These are phyloP conservation scores for Penicillium digitatum DNA, from an alignment of 2,329 filamentous ascomycete species.

Conservation along the genomic window DNA sequence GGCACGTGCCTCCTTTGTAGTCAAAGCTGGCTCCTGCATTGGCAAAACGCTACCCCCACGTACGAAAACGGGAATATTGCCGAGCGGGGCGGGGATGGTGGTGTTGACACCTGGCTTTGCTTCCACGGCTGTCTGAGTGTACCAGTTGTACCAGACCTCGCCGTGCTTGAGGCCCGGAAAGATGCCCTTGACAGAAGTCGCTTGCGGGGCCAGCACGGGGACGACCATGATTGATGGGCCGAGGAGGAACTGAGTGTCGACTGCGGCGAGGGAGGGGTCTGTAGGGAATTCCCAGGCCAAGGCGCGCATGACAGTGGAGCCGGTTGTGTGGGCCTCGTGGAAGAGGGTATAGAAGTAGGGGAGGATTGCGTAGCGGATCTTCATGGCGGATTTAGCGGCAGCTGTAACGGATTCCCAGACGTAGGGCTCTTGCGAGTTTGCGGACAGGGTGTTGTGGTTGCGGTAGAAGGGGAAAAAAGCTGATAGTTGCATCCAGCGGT, in stretches of 20 bases:
- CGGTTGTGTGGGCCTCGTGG: conserved; percentile 61
- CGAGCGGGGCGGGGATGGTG: conserved; percentile 58
- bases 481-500: conserved; percentile 67
- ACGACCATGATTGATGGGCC: conserved; percentile 63
- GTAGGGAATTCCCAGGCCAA: conserved; percentile 70
- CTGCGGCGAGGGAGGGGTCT: conserved; percentile 62
- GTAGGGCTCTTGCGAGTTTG: conserved; percentile 67
- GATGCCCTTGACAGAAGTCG: conserved; percentile 61
- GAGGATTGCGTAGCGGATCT: conserved; percentile 65
- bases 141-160: conserved; percentile 75
- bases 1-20: conserved; percentile 59
- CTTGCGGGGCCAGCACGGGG: conserved; percentile 60
- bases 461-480: conserved; percentile 77
- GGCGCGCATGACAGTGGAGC: conserved; percentile 68
- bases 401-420: conserved; percentile 63
- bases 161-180: conserved; percentile 63
- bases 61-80: conserved; percentile 68
- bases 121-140: conserved; percentile 58
- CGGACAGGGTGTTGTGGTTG: conserved; percentile 65
- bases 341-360: conserved; percentile 75
- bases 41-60: conserved; percentile 66
- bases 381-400: conserved; percentile 63
- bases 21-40: conserved; percentile 64
- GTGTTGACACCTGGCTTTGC: conserved; percentile 54
- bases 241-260: conserved; percentile 69